Conservation (phyloP, 306 rosid genomes). For the Coriaria nepalensis region DNA sequence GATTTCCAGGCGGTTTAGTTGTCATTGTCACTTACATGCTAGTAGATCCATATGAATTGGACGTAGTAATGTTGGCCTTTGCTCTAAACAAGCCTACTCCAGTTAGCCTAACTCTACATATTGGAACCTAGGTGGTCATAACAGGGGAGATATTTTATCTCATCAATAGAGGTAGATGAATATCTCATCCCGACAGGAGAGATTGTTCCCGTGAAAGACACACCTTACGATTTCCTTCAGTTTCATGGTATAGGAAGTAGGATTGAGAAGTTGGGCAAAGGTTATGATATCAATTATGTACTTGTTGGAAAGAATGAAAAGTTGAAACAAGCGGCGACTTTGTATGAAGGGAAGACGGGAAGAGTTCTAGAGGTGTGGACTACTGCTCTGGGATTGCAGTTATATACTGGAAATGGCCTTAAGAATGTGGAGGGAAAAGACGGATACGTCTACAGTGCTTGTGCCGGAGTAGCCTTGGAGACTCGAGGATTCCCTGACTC, state of each 20-base stretch:
- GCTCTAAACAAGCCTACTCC: constrained; percentile 13
- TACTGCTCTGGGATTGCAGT: constrained; percentile 3
- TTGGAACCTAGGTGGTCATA: constrained; percentile 14
- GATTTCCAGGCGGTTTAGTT: constrained; percentile 4
- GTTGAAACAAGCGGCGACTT: neutral
- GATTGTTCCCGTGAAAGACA: neutral
- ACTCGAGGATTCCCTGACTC: constrained; percentile 15
- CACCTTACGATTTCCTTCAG: constrained; percentile 10
- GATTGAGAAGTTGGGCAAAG: constrained; percentile 3
- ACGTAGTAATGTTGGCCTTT: constrained; percentile 4
- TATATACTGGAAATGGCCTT: constrained; percentile 6
- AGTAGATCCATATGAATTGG: neutral
- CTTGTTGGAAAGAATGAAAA: constrained; percentile 1
- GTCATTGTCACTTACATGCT: constrained; percentile 6
- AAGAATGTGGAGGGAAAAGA: constrained; percentile 11
- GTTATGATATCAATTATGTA: constrained; percentile 8
- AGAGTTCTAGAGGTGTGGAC: constrained; percentile 16
- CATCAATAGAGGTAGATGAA: neutral
- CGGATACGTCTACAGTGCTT: constrained; percentile 3
- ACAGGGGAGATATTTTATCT: constrained; percentile 4
- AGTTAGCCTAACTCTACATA: constrained; percentile 9
- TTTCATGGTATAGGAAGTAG: neutral
- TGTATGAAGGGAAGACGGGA: constrained; percentile 2
- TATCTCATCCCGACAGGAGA: constrained; percentile 8
- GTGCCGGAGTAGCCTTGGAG: constrained; percentile 13